Conservation (phyloP, 164 flowering plant species). For the Stephania yunnanensis region DNA sequence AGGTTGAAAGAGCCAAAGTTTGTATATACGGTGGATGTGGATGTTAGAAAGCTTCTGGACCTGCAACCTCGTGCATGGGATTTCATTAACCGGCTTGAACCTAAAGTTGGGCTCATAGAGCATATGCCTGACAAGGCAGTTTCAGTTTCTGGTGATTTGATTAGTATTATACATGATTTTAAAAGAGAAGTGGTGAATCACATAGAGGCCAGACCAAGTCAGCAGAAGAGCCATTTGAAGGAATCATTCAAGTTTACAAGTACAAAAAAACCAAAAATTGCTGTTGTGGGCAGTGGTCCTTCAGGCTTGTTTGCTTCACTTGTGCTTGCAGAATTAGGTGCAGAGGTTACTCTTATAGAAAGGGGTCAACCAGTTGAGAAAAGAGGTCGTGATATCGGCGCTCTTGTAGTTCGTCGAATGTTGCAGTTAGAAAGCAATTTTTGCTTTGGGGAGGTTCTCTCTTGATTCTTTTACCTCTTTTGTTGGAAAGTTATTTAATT, state of each 20-base stretch:
- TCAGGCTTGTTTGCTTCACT: constrained; percentile 94
- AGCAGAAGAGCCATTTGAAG: constrained; percentile 6
- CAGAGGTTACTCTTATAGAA: constrained; percentile 85
- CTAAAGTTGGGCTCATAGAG: constrained; percentile 64
- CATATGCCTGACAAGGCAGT: constrained; percentile 37
- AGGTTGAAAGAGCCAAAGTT: constrained; percentile 80
- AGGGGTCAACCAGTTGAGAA: constrained; percentile 94
- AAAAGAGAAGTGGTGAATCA: constrained; percentile 21
- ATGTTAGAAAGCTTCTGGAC: constrained; percentile 58
- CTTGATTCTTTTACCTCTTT: constrained; percentile 22
- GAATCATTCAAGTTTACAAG: constrained; percentile 7
- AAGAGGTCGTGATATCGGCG: constrained; percentile 97
- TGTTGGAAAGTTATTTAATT: constrained; percentile 6
- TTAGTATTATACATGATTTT: constrained; percentile 37
- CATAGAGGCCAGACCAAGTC: constrained; percentile 16
- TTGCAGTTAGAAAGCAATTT: constrained; percentile 90
- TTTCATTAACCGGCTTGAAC: constrained; percentile 69
- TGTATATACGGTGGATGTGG: constrained; percentile 88
- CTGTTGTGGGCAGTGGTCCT: constrained; percentile 93
- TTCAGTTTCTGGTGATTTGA: constrained; percentile 49
- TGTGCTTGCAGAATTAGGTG: constrained; percentile 95
- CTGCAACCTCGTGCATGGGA: constrained; percentile 81
- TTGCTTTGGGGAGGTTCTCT: constrained; percentile 97
- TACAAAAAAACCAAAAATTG: constrained; percentile 56
- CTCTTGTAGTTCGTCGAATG: constrained; percentile 77